Base-by-base conservation (phyloP, 768 basidiomycete species). In the Boletellus ananas region DNA sequence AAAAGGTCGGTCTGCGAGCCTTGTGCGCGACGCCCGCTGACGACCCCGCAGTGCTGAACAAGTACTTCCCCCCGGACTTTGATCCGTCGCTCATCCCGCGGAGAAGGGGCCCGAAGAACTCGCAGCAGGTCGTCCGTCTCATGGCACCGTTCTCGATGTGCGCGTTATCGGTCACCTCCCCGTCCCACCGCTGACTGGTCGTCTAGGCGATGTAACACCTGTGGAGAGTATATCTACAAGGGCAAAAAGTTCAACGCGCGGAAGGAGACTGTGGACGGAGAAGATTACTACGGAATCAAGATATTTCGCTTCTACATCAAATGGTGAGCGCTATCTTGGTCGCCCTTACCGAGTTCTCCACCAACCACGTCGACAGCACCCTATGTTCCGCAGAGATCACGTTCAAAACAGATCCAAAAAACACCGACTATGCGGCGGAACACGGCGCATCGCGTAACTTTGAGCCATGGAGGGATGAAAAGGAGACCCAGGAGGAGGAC, bases 111-210 rank as follows among this genome's bases (percentile, higher is more conserved):
- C 87, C 90, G 49, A 93, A 89, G 79, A 94, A 95, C 70, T 88
- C 89, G 13, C 96, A 99, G 65, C 93, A 96, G 73, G 90, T 94
- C 51, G 93, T 99, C 51, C 90, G 95, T 77, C 80, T 99, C 43
- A 99, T 99, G 96, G 95, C 96, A 3, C 96, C 96, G 0, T 99
- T 98, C 69, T 95, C 93, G 4, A 99, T 99, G 96, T 87, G 70
- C 58, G 82, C 72, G 13, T 31, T 11, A 0, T 6, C 43, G 25
- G 11, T 37, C 45, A 8, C 34, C 20, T 0, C 2, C 23, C 21
- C 11, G 16, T 23, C 52, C 35, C 56, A 38, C 35, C 2, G 42
- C 54, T 64, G 9, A 65, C 49, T 11, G 3, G n/a, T 31, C 27
- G 27, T 41, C 6, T 39, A 91, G 90, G 89, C 84, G 90, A 59